Base-by-base conservation (phyloP, 768 basidiomycete species). In the Phylloporus rhodoxanthus region DNA sequence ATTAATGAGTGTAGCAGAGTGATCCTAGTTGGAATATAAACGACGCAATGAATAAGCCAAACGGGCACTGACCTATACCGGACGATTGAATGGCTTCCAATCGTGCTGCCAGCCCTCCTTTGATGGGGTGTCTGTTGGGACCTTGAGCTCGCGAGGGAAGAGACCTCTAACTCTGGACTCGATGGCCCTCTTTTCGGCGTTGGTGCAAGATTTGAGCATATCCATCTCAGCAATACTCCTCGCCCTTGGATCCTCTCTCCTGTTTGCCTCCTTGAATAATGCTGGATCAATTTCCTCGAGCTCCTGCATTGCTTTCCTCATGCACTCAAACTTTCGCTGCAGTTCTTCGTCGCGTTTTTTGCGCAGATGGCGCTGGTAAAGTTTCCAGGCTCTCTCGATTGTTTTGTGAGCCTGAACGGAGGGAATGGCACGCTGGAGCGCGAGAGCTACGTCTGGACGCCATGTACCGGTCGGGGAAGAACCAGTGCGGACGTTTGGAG, bases 321-420 rank as follows among this genome's bases (percentile, higher is more conserved):
- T 93, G 59, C 80, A 78, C 48, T 81, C 76, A 60, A 84, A 92
- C 68, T 94, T 94, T 68, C 83, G 77, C 50, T 73, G 71, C 53
- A 89, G 64, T 61, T 91, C 87, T 30, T 74, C 80, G 25, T 83
- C 78, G 39, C 87, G 76, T 53, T 75, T 72, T 61, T 85, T 80
- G 36, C 93, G 80, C 33, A 83, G 52, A 60, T 88, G 84, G 26
- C 93, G 79, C 56, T 80, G 76, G 69, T 91, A 82, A 10, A 97
- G 76, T 45, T 84, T 72, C 87, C 88, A 97, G 4, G 93, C 93
- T 28, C 93, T 81, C 56, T 91, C 85, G 46, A 96, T 92, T 2
- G 91, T 96, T 54, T 91, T 80, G 70, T 96, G 91, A 0, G 89
- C 91, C 66, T 95, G 91, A 5, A 76, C 79, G 3, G 89, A 90